Conservation (phyloP, 345 rosid genomes). For the Melaleuca quinquenervia region DNA sequence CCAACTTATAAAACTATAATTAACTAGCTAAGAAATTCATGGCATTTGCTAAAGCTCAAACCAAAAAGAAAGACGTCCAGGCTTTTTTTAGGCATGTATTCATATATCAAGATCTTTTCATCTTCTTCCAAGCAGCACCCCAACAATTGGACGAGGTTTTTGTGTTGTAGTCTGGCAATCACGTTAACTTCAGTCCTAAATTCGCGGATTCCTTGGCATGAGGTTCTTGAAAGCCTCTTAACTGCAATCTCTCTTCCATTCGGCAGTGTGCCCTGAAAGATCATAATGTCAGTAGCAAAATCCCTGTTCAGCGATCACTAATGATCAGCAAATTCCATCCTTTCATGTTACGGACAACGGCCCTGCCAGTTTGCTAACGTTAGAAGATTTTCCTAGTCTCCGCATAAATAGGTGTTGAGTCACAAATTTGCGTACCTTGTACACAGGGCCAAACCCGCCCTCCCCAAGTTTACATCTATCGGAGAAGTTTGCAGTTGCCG, state of each 20-base stretch:
- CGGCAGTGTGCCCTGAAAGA: conserved; percentile 1
- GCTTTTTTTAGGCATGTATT: conserved; percentile 15
- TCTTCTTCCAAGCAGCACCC: conserved; percentile 8
- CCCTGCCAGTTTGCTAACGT: neutral
- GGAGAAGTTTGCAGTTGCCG: conserved; percentile 14
- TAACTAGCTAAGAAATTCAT: neutral
- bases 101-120: conserved; percentile 8
- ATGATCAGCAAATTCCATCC: neutral
- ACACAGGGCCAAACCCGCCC: conserved; percentile 39
- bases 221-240: conserved; percentile 12
- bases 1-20: neutral
- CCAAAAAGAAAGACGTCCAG: conserved; percentile 4
- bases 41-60: neutral
- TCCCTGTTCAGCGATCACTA: neutral
- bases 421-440: neutral
- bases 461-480: conserved; percentile 27
- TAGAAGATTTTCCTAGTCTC: neutral
- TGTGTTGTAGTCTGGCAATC: conserved; percentile 11
- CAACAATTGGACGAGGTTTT: conserved; percentile 6
- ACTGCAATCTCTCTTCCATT: conserved; percentile 14
- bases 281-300: neutral
- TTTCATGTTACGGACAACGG: neutral
- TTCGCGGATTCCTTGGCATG: conserved; percentile 10
- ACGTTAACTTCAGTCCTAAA: conserved; percentile 10
- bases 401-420: neutral